Percentiles rank a stretch among this genome's conserved stretches.
Conservation (phyloP, 73 alveolate genomes). For the Tetrahymena elliotti region DNA sequence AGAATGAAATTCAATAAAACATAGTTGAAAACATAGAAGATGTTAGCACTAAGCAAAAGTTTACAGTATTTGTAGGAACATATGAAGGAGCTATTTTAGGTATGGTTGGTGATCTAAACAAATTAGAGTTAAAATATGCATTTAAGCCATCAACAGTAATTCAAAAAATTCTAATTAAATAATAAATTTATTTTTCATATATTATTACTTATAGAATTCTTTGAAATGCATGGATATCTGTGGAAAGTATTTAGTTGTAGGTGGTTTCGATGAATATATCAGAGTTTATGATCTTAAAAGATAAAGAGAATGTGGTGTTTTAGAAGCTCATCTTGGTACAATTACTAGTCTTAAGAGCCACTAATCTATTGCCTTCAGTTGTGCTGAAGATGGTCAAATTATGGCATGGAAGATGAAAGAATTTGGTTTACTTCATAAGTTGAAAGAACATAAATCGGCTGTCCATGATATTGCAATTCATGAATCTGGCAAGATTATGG, state of each 20-base stretch:
- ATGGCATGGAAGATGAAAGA: not conserved
- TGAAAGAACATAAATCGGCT: not conserved
- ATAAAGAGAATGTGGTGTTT: not conserved
- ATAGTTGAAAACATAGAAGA: not conserved
- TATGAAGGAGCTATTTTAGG: not conserved
- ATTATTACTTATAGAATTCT: not conserved
- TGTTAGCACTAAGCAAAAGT: not conserved
- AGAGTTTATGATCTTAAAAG: not conserved
- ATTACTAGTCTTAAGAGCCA: not conserved
- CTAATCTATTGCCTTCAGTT: not conserved
- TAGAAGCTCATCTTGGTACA: not conserved
- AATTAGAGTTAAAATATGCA: not conserved
- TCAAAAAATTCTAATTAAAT: not conserved
- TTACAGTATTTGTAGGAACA: not conserved
- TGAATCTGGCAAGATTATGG: not conserved
- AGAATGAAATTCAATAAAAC: not conserved
- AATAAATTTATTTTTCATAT: not conserved
- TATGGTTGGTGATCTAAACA: not conserved
- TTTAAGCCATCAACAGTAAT: not conserved
- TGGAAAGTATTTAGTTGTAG: not conserved
- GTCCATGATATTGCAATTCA: not conserved
- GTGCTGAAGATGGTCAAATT: not conserved
- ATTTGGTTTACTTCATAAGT: not conserved
- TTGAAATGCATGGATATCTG: not conserved
- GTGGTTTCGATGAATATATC: not conserved